Percentiles rank a stretch among this genome's conserved stretches.
Conservation (phyloP, 495 filamentous ascomycete species). For the Parmelia sp. region DNA sequence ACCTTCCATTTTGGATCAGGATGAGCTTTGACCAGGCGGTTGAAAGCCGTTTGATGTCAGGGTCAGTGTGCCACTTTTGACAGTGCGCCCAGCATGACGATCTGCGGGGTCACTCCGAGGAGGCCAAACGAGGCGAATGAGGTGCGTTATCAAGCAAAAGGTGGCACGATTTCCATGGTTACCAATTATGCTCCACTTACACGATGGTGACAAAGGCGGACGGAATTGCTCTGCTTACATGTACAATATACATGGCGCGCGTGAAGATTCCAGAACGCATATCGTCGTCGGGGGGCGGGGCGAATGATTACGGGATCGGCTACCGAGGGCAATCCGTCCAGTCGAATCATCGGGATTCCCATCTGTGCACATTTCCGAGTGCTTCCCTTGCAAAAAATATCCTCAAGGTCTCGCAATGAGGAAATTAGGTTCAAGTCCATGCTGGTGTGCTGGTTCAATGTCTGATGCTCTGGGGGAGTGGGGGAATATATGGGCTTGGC, state of each 20-base stretch:
- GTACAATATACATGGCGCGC: too few relatives aligned
- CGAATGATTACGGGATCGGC: constrained; percentile 14
- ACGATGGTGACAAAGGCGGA: neutral
- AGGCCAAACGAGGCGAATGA: neutral
- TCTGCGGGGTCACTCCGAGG: constrained; percentile 19
- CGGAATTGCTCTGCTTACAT: neutral
- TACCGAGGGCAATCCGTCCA: neutral
- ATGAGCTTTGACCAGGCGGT: constrained; percentile 4
- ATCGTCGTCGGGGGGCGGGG: neutral
- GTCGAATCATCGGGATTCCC: neutral
- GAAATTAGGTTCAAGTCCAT: neutral
- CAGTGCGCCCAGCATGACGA: constrained; percentile 11
- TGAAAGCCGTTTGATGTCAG: neutral
- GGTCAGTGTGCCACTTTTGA: neutral
- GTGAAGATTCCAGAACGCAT: neutral
- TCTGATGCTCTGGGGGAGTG: neutral
- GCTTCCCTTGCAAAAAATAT: neutral
- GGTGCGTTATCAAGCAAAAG: neutral
- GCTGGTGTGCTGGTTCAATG: neutral
- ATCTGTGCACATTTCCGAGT: neutral
- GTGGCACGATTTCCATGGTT: neutral
- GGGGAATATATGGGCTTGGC: neutral
- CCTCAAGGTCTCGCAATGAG: neutral
- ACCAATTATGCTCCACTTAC: neutral
- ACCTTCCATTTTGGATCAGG: constrained; percentile 43